Base-by-base conservation (phyloP, 768 basidiomycete species). In the Gyrodon lividus region DNA sequence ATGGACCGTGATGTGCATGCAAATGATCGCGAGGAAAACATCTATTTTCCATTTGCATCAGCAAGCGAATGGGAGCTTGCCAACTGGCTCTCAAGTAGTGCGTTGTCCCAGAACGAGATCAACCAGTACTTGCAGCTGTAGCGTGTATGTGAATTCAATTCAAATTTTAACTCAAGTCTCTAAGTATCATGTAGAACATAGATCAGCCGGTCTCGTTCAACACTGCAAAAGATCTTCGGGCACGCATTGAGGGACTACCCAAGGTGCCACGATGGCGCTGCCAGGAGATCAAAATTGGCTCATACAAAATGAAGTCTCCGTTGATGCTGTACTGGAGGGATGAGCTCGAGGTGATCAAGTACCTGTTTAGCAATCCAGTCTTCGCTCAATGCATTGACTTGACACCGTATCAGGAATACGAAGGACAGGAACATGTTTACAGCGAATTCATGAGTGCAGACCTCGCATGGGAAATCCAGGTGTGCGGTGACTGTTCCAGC, bases 381-480 rank as follows among this genome's bases (percentile, higher is more conserved):
- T 43, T 67, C n/a, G 47, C 46, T 19, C 47, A 48, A 7, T 40
- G 37, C 19, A 48, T 48, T 16, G 47, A 48, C 20, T 24, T 40
- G 13, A 10, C 37, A 8, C 47, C 38, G 16, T 48, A 48, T 24
- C 35, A 41, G n/a, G 47, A 40, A 17, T 48, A 38, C 17, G 47
- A 48, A 14, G 45, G 13, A n/a, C 26, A 6, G 9, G 34, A 34
- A 34, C 13, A 12, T 34, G 34, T 34, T 34, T 34, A 34, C 6
- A 46, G 28, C 5, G 63, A 69, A 41, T 68, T 59, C 30, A 62
- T 69, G 38, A 62, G 52, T 2, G 51, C 52, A 16, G 56, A 67
- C 14, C 30, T 20, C 16, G 63, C 65, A 22, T 67, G 66, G 66
- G 26, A 58, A 22, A 55, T 61, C 10, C 65, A 67, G 60, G 66